phyloP scores from a whole-genome alignment of 495 filamentous ascomycete genomes.

The Aspergillus taichungensis region DNA sequence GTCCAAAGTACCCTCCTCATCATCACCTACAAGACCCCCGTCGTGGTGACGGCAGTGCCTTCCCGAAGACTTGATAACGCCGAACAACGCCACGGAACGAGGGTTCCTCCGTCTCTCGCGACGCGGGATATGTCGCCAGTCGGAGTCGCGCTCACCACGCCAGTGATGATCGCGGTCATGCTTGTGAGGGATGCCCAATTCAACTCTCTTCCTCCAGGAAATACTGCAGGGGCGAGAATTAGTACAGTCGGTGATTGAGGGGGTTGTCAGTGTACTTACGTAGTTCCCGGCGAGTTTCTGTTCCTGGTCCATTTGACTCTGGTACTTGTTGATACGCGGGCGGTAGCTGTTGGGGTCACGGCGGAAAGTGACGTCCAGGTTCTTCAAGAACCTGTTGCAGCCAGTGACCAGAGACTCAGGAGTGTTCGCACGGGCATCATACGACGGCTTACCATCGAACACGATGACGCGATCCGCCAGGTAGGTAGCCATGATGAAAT shows the following conservation, averaged over 20 bases:
- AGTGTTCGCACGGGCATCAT: slow-evolving; percentile 76
- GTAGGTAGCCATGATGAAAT: slow-evolving; percentile 99
- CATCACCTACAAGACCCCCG: slow-evolving; percentile 26
- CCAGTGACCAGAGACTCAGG: slow-evolving; percentile 90
- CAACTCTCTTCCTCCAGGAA: slow-evolving; percentile 88
- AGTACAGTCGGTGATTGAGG: background rate
- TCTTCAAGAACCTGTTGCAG: slow-evolving; percentile 94
- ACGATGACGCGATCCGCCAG: slow-evolving; percentile 97
- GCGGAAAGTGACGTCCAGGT: slow-evolving; percentile 93
- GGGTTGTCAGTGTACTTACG: slow-evolving; percentile 44
- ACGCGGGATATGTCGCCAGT: slow-evolving; percentile 29
- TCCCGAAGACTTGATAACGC: slow-evolving; percentile 36
- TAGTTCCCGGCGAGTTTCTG: slow-evolving; percentile 92
- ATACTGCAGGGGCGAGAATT: slow-evolving; percentile 40
- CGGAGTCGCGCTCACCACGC: slow-evolving; percentile 34
- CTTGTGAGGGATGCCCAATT: slow-evolving; percentile 50
- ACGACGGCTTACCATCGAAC: slow-evolving; percentile 86
- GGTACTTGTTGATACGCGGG: slow-evolving; percentile 94
- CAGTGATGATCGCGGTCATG: slow-evolving; percentile 33
- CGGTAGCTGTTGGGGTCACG: slow-evolving; percentile 93
- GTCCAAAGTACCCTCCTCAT: slow-evolving; percentile 35
- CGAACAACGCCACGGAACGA: slow-evolving; percentile 33
- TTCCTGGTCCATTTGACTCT: slow-evolving; percentile 93
- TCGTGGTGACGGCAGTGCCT: slow-evolving; percentile 15
- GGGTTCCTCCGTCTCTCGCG: slow-evolving; percentile 26